Evolutionary conservation across 345 rosid genomes (phyloP), one percentile per base, ranked within the genome.

Genomic region (Pelargonium nanum): DNA sequence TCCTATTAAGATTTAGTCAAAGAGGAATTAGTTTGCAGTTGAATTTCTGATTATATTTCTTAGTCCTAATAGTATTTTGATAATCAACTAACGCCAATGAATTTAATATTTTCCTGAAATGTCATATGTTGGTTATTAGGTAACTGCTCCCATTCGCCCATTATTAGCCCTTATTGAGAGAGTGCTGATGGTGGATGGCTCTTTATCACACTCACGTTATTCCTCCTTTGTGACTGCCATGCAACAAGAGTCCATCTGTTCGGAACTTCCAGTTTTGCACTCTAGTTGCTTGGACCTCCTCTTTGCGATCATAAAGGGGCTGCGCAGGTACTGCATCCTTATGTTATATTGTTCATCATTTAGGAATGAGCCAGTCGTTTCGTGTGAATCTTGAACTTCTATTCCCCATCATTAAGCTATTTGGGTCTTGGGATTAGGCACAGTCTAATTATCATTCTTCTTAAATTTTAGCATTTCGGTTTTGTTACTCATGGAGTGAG

Each of bases 221-320:
- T 68, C 77, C 25, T 70, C 77, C 60, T 83, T 75, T 67, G 76
- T 84, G 75, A 85, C 85, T 45, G 68, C 79, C 55, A 67, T 70
- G 65, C 95, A 92, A 64, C 99, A 85, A 65, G 94, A 89, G 67
- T 72, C 75, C 63, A 69, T 83, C 74, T 92, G 89, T 70, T 75
- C 77, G 48, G 89, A 82, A 68, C 98, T 93, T 79, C 97, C 97
- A 8, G 59, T 70, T 70, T 57, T 89, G 80, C 96, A 93, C 66
- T 76, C 67, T 0, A 65, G 65, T 45, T 65, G 81, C 69, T 76
- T 93, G 74, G 88, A 89, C 52, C 84, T 93, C 71, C 81, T 89
- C 60, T 24, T 55, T 64, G 77, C 84, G 57, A 63, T 87, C 57
- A 73, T 84, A 72, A 85, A 80, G 80, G 81, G 83, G 50, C 71